Percentiles rank a stretch among this genome's conserved stretches.
These are phyloP conservation scores for Metrosideros polymorpha DNA, from an alignment of 441 rosid genomes.

Conservation along the genomic window DNA sequence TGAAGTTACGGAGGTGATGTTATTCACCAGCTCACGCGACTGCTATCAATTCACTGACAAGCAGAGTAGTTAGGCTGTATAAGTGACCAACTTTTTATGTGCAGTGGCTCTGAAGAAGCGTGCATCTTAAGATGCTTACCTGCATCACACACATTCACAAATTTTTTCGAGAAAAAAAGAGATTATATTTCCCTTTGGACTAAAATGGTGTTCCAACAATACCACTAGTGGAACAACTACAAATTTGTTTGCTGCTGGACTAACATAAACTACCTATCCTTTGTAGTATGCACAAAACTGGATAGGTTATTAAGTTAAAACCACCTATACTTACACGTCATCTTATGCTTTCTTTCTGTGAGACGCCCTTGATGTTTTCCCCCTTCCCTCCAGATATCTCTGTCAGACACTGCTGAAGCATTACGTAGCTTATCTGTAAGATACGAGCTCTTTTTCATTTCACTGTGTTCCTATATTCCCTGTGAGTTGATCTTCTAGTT, in stretches of 20 bases:
- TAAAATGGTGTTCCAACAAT: neutral
- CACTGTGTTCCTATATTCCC: neutral
- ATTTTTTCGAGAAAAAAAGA: neutral
- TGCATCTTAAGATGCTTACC: neutral
- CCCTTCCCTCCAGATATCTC: conserved; percentile 29
- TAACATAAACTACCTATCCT: neutral
- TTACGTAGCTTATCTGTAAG: conserved; percentile 67
- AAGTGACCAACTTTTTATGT: neutral
- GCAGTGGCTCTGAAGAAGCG: neutral
- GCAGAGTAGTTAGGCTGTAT: neutral
- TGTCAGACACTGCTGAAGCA: conserved; percentile 48
- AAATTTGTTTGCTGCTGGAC: neutral
- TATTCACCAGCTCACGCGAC: neutral
- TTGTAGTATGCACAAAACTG: neutral
- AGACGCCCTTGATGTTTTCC: neutral
- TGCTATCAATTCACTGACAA: neutral
- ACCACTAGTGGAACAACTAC: neutral
- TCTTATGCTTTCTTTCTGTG: neutral
- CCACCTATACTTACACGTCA: neutral
- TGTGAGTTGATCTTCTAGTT: conserved; percentile 13
- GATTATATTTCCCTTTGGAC: neutral
- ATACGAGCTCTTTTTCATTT: conserved; percentile 1
- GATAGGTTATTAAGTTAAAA: neutral
- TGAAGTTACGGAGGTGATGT: conserved; percentile 62
- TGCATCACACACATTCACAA: neutral